Percentiles rank a stretch among this genome's conserved stretches.
Conservation (phyloP, 345 rosid species). For the Eucalyptus cladocalyx region DNA sequence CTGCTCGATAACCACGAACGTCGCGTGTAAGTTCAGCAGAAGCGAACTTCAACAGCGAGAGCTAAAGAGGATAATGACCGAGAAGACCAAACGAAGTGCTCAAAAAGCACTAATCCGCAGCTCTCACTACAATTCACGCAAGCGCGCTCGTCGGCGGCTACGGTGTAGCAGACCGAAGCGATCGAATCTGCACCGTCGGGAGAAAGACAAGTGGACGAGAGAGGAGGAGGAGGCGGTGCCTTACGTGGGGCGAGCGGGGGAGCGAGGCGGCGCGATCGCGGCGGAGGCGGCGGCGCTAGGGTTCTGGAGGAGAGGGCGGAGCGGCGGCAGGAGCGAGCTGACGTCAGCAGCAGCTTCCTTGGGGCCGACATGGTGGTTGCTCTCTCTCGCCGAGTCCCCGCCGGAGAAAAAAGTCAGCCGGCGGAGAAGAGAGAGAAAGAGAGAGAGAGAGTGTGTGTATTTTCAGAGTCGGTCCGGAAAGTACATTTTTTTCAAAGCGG, state of each 20-base stretch:
- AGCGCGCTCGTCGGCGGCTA: not conserved
- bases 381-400: not conserved
- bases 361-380: conserved; percentile 20
- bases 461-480: not conserved
- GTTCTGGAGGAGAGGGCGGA: conserved; percentile 9
- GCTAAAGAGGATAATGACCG: not conserved
- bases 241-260: conserved; percentile 6
- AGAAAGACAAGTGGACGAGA: not conserved
- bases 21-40: not conserved
- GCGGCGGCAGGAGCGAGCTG: conserved; percentile 20
- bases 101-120: not conserved
- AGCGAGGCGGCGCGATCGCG: conserved; percentile 6
- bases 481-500: not conserved
- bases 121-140: not conserved
- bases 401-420: not conserved
- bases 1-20: not conserved
- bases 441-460: not conserved
- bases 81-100: not conserved
- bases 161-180: not conserved
- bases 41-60: not conserved
- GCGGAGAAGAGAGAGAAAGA: not conserved
- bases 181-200: not conserved
- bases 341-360: conserved; percentile 17
- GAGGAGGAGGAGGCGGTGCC: not conserved
- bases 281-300: not conserved